Evolutionary conservation across 176 grass and related monocot species (phyloP), one percentile per base, ranked within the genome.

Genomic region (Poa pratensis): DNA sequence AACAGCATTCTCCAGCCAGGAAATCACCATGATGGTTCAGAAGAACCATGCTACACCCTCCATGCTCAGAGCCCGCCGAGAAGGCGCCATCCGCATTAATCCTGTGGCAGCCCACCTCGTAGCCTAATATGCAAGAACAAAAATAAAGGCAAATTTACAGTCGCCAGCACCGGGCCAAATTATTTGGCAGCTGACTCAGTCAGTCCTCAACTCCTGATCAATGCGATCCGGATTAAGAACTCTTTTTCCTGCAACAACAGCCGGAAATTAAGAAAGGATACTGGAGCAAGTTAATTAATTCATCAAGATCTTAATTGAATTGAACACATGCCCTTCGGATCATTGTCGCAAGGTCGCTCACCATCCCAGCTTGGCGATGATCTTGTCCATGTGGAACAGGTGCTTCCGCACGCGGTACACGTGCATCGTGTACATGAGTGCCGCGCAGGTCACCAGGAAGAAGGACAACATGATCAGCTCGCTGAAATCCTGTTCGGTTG

Each of bases 311-410:
- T 67, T 34, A 30, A 66, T 1, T 66, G 43, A 30, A 66, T 2
- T 66, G 43, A 50, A n/a, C 45, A 46, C 28, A 24, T 4, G 22
- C 43, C 10, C 3, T 17, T 3, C 32, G 13, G 53, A 7, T 19
- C 22, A 51, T 10, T 15, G 43, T 19, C 19, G 19, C 6, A 37
- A 77, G 16, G 30, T 66, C 0, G 5, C 69, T 76, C 78, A 89
- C 83, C 72, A 72, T 23, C 48, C 80, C 34, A 94, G 70, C 70
- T 92, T 92, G 23, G 55, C 53, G 4, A 94, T 50, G 69, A 97
- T 78, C 86, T 89, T 95, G 87, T 95, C 95, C 6, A 98, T 68
- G 73, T 98, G 95, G 60, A 98, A 92, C 18, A 98, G 93, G 82
- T 98, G 95, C 57, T 98, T 95, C 48, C 95, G 64, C 10, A 95